Conservation (phyloP, 495 filamentous ascomycete genomes). For the Aspergillus olivimuriae region DNA sequence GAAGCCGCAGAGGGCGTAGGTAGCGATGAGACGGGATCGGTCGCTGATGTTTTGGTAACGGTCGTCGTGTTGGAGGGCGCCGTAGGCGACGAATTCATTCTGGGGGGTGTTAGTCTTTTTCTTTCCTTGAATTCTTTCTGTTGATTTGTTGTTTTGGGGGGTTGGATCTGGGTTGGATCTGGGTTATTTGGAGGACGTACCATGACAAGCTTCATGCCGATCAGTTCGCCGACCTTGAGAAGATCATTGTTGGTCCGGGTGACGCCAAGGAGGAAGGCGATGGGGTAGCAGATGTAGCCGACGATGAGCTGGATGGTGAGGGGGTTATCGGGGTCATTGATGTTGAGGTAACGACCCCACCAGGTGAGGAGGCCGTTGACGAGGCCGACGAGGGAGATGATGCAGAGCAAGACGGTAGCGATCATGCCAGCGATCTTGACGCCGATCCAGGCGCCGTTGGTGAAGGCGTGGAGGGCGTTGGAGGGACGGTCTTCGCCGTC, state of each 20-base stretch:
- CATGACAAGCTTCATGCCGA: slow-evolving; percentile 76
- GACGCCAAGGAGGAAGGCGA: slow-evolving; percentile 83
- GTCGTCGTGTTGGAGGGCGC: slow-evolving; percentile 37
- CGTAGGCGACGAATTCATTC: slow-evolving; percentile 64
- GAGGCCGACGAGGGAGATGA: slow-evolving; percentile 73
- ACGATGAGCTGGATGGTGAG: slow-evolving; percentile 73
- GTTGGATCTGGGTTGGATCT: too few relatives aligned
- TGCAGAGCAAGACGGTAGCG: slow-evolving; percentile 68
- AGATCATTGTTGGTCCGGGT: slow-evolving; percentile 62
- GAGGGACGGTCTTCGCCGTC: slow-evolving; percentile 58
- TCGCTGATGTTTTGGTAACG: slow-evolving; percentile 51
- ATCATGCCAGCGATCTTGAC: slow-evolving; percentile 89
- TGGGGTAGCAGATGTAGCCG: slow-evolving; percentile 76
- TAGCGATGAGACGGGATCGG: slow-evolving; percentile 67
- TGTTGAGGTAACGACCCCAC: slow-evolving; percentile 82
- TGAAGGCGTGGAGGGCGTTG: slow-evolving; percentile 80
- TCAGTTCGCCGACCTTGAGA: slow-evolving; percentile 67
- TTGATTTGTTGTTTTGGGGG: too few relatives aligned
- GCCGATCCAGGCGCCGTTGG: slow-evolving; percentile 82
- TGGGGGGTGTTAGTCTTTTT: slow-evolving; percentile 10
- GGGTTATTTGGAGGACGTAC: slow-evolving; percentile 36
- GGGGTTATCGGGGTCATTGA: slow-evolving; percentile 55
- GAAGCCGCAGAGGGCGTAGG: slow-evolving; percentile 69
- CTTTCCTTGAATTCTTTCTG: too few relatives aligned
- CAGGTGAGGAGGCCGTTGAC: slow-evolving; percentile 74